A percentile compares a stretch with the other conserved stretches of the same genome.
Conservation (phyloP, 106 monocot genomes). For the Apostasia shenzhenica region DNA sequence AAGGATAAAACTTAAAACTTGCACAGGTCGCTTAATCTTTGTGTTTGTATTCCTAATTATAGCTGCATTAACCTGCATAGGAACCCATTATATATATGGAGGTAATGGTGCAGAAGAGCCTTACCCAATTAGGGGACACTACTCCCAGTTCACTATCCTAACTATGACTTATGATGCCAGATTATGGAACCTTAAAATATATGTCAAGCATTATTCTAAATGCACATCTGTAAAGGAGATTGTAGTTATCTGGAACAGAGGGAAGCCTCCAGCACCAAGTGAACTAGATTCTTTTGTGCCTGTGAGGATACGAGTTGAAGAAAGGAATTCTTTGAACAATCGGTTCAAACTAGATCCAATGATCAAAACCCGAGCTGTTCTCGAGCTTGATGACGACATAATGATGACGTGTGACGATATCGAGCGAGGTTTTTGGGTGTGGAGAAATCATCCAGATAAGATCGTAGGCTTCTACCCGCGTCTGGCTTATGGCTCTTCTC, state of each 20-base stretch:
- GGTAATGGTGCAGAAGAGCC: constrained; percentile 72
- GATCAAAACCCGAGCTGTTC: constrained; percentile 71
- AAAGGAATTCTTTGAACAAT: constrained; percentile 69
- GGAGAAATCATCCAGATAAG: constrained; percentile 64
- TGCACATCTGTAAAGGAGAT: constrained; percentile 82
- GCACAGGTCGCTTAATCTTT: constrained; percentile 26
- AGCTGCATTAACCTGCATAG: constrained; percentile 46
- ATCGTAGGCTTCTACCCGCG: constrained; percentile 86
- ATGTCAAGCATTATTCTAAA: constrained; percentile 76
- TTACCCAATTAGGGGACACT: constrained; percentile 55
- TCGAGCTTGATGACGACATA: constrained; percentile 82
- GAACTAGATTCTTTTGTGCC: constrained; percentile 67
- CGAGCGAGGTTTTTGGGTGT: constrained; percentile 86
- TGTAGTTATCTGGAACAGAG: constrained; percentile 84
- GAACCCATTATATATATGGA: constrained; percentile 47
- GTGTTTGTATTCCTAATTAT: constrained; percentile 23
- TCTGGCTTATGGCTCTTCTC: constrained; percentile 51
- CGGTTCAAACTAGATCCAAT: constrained; percentile 57
- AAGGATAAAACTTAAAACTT: constrained; percentile 46
- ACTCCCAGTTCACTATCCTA: constrained; percentile 82
- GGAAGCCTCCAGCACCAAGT: constrained; percentile 23
- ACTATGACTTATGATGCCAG: constrained; percentile 82
- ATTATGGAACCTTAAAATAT: constrained; percentile 76
- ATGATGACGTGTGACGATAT: constrained; percentile 89
- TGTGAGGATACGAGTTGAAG: constrained; percentile 71